A percentile compares a stretch with the other conserved stretches of the same genome.
Conservation (phyloP, 768 basidiomycete species). For the Pleurotus tuber-regium region DNA sequence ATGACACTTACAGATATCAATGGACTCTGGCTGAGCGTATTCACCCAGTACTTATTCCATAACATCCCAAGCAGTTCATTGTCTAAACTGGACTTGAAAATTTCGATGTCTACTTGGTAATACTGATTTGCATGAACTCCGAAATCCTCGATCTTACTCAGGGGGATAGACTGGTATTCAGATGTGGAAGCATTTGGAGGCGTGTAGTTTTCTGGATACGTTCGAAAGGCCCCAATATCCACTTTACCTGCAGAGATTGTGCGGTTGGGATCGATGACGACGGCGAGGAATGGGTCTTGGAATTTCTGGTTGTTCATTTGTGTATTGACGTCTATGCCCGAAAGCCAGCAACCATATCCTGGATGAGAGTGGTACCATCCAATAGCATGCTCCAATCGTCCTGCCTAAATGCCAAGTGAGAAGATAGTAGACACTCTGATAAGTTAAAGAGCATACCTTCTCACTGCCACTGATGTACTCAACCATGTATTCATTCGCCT, state of each 20-base stretch:
- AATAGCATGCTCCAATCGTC: conserved; percentile 81
- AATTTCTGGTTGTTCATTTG: conserved; percentile 94
- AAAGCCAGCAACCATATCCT: conserved; percentile 98
- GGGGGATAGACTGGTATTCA: conserved; percentile 95
- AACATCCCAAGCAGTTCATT: conserved; percentile 83
- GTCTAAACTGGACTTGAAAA: conserved; percentile 92
- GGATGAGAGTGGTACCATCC: conserved; percentile 99
- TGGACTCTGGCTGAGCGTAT: conserved; percentile 91
- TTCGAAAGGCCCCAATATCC: conserved; percentile 98
- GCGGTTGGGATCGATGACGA: conserved; percentile 97
- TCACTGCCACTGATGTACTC: conserved; percentile 82
- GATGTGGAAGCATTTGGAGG: conserved; percentile 69
- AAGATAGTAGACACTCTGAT: too few species aligned
- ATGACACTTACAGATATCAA: conserved; percentile 72
- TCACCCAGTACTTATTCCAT: conserved; percentile 99
- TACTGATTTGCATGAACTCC: conserved; percentile 98
- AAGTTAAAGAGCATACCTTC: conserved; percentile 50
- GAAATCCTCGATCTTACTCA: conserved; percentile 98
- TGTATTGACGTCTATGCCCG: conserved; percentile 97
- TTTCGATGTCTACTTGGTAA: conserved; percentile 90
- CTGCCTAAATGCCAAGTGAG: conserved; percentile 69
- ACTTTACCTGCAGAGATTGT: conserved; percentile 98
- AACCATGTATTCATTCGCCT: conserved; percentile 99
- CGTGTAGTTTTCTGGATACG: conserved; percentile 93
- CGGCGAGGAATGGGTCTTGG: conserved; percentile 95